phyloP scores from a whole-genome alignment of 1,284 basidiomycete species.

The Chondrostereum purpureum region DNA sequence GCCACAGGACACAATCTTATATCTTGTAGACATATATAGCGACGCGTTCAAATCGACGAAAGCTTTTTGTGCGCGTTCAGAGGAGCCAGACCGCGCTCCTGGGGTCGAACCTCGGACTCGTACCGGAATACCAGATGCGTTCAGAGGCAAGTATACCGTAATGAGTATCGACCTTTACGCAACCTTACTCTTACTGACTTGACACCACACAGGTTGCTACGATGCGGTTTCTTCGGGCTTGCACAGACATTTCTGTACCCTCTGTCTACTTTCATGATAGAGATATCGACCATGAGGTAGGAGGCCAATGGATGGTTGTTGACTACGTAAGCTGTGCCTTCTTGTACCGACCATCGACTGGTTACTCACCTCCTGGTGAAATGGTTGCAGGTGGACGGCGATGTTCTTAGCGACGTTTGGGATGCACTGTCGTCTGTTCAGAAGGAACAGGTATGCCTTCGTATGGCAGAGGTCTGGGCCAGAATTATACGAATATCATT shows the following conservation, averaged over 20 bases:
- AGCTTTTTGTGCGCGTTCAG: background rate
- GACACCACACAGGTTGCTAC: constrained; percentile 11
- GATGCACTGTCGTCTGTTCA: background rate
- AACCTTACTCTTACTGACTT: too few species aligned
- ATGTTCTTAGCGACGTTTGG: constrained; percentile 2
- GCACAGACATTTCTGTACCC: constrained; percentile 7
- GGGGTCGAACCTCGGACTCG: background rate
- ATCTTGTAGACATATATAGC: background rate
- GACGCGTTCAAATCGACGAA: background rate
- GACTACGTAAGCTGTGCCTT: constrained; percentile 8
- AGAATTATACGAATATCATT: constrained; percentile 11
- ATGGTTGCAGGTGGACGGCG: constrained; percentile 4
- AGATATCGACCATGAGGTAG: constrained; percentile 6
- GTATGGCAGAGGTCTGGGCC: constrained; percentile 12
- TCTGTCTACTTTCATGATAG: constrained; percentile 4
- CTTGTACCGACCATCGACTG: background rate
- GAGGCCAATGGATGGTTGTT: constrained; percentile 7
- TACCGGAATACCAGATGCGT: background rate
- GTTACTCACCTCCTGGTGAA: background rate
- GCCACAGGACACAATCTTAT: background rate
- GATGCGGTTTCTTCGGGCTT: constrained; percentile 6
- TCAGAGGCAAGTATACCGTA: background rate
- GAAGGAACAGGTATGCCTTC: constrained; percentile 2
- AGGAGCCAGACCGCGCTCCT: background rate
- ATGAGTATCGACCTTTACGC: background rate